Conservation (phyloP, 2,329 filamentous ascomycete genomes). For the Pseudodiploospora longispora region DNA sequence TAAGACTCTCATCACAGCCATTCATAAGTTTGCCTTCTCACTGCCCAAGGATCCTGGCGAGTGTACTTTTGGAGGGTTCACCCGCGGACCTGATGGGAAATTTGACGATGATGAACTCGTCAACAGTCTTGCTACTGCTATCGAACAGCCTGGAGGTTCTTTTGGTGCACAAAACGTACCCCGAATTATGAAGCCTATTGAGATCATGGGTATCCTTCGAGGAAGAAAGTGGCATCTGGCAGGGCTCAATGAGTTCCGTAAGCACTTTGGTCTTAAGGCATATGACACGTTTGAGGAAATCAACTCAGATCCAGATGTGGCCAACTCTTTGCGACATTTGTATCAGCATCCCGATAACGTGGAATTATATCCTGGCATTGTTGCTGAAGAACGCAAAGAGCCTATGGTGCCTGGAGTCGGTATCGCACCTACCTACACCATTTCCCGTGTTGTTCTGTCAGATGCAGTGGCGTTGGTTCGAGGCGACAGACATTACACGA, state of each 20-base stretch:
- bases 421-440: conserved; percentile 67
- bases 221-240: conserved; percentile 69
- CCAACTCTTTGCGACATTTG: conserved; percentile 55
- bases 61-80: conserved; percentile 59
- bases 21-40: conserved; percentile 53
- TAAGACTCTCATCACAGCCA: conserved; percentile 52
- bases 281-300: conserved; percentile 77
- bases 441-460: conserved; percentile 67
- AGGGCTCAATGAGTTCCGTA: conserved; percentile 76
- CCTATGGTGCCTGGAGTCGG: conserved; percentile 69
- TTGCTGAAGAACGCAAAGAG: conserved; percentile 66
- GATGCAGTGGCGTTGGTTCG: conserved; percentile 73
- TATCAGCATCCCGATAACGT: conserved; percentile 75
- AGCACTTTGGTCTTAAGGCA: conserved; percentile 69
- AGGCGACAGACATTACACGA: conserved; percentile 71
- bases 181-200: conserved; percentile 62
- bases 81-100: conserved; percentile 57
- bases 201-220: conserved; percentile 74
- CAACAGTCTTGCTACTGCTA: conserved; percentile 55
- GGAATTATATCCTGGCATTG: conserved; percentile 72
- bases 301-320: conserved; percentile 66
- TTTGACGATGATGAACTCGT: conserved; percentile 72
- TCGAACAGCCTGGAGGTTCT: conserved; percentile 69
- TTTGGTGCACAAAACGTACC: conserved; percentile 71
- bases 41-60: conserved; percentile 60